Conservation (phyloP, 345 rosid species). For the Gossypium raimondii region DNA sequence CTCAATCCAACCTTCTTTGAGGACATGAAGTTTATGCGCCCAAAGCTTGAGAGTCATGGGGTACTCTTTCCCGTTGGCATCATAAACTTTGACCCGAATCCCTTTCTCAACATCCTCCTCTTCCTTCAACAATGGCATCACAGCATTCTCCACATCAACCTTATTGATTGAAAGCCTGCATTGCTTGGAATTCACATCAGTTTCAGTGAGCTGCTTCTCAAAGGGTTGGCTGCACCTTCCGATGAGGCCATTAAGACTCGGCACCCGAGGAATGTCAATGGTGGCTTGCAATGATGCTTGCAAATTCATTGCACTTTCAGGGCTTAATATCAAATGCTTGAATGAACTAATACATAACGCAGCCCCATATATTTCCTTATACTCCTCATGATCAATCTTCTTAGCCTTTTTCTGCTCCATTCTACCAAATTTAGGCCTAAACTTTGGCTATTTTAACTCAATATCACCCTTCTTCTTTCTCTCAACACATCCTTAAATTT, state of each 20-base stretch:
- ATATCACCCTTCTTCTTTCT: too few species aligned
- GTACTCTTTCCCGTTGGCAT: slow-evolving; percentile 5
- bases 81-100: slow-evolving; percentile 8
- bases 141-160: not conserved
- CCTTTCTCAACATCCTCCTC: not conserved
- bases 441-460: too few species aligned
- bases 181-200: not conserved
- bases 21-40: not conserved
- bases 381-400: not conserved
- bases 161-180: slow-evolving; percentile 8
- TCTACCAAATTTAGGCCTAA: too few species aligned
- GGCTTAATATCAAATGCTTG: not conserved
- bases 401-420: not conserved
- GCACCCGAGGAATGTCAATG: not conserved
- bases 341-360: not conserved
- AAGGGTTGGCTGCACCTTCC: slow-evolving; percentile 9
- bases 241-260: not conserved
- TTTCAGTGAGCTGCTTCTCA: slow-evolving; percentile 9
- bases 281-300: not conserved
- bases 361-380: not conserved
- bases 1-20: not conserved
- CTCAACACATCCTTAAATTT: too few species aligned
- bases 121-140: not conserved
- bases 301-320: not conserved
- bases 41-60: not conserved